Conservation (phyloP, 2,329 filamentous ascomycete genomes). For the Trichophyton equinum region DNA sequence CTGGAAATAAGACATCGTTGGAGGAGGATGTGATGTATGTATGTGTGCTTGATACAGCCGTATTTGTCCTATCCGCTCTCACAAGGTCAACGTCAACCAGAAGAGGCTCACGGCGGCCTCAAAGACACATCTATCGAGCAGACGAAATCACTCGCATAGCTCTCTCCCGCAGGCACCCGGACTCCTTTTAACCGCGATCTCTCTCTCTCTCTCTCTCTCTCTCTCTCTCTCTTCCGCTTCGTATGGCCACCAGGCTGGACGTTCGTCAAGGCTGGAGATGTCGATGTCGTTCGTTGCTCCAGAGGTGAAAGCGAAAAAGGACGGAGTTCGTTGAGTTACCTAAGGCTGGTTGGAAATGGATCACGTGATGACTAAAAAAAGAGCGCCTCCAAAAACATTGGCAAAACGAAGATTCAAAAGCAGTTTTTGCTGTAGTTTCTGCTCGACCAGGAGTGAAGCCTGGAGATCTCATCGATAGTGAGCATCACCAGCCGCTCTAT, state of each 20-base stretch:
- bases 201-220: background rate
- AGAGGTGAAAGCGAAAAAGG: background rate
- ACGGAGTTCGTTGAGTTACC: too few species aligned
- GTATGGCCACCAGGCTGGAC: background rate
- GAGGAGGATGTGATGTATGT: slow-evolving; percentile 7
- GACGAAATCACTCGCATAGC: slow-evolving; percentile 2
- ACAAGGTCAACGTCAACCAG: background rate
- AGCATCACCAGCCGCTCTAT: background rate
- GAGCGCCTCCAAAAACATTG: background rate
- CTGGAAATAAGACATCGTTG: slow-evolving; percentile 52
- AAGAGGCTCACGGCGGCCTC: background rate
- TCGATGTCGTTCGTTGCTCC: background rate
- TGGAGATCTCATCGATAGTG: background rate
- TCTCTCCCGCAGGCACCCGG: background rate
- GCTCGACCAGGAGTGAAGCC: background rate
- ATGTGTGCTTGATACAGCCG: too few species aligned
- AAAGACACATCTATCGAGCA: background rate
- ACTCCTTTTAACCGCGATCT: background rate
- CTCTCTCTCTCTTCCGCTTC: background rate
- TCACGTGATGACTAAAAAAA: background rate
- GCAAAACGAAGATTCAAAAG: background rate
- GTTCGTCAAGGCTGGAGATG: background rate
- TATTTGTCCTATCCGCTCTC: background rate
- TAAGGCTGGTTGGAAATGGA: background rate
- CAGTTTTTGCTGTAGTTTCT: background rate